Percentiles rank a stretch among this genome's conserved stretches.
These are phyloP conservation scores for Medicago lupulina DNA, from an alignment of 306 rosid species.

Conservation along the genomic window DNA sequence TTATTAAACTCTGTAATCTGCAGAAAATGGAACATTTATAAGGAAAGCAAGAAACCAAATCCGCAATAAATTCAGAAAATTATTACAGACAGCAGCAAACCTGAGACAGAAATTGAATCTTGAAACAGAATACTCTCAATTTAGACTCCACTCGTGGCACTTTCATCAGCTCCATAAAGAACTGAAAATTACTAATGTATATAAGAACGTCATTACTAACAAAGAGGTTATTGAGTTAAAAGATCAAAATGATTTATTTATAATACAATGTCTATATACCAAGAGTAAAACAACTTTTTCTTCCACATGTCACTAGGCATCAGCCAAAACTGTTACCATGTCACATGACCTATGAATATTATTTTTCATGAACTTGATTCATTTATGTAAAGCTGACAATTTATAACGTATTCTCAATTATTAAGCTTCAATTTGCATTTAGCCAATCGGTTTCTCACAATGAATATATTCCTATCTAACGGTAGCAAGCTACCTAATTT, in stretches of 20 bases:
- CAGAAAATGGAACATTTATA: conserved; percentile 42
- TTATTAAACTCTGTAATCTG: conserved; percentile 86
- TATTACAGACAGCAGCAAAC: conserved; percentile 59
- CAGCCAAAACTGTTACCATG: neutral
- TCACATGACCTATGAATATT: conserved; percentile 6
- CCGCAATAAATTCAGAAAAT: conserved; percentile 26
- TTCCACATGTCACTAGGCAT: conserved; percentile 17
- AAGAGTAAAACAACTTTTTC: conserved; percentile 1
- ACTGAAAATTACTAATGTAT: conserved; percentile 60
- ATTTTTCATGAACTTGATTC: conserved; percentile 21
- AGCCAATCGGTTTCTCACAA: conserved; percentile 15
- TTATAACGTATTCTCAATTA: conserved; percentile 20
- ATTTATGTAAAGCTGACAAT: neutral
- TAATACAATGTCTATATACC: neutral
- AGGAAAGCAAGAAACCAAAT: conserved; percentile 41
- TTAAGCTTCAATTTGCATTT: conserved; percentile 28
- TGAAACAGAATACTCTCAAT: conserved; percentile 89
- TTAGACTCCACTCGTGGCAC: conserved; percentile 97
- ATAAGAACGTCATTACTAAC: conserved; percentile 29
- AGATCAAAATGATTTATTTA: conserved; percentile 23
- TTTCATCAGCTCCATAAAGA: conserved; percentile 90
- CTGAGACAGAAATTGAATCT: conserved; percentile 86
- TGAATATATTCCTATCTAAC: neutral
- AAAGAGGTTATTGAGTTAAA: conserved; percentile 26
- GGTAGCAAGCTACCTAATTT: conserved; percentile 14